phyloP scores from a whole-genome alignment of 305 asterid genomes.

The Euphrasia arctica region DNA sequence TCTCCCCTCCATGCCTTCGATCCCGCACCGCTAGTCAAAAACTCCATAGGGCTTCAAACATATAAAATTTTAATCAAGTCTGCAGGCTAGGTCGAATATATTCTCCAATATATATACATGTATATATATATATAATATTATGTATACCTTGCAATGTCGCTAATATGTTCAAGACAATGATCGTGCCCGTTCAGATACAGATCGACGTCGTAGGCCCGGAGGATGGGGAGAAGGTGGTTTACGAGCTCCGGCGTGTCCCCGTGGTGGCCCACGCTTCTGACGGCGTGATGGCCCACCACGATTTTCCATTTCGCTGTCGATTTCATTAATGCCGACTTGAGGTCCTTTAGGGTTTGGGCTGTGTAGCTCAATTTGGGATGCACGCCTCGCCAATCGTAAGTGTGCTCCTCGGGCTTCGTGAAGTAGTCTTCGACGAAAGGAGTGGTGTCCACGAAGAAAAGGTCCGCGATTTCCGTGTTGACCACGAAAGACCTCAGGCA shows the following conservation, averaged over 20 bases:
- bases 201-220: conserved; percentile 62
- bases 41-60: conserved; percentile 51
- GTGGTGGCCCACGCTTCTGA: conserved; percentile 79
- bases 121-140: too few species aligned
- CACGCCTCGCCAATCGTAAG: conserved; percentile 72
- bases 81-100: too few species aligned
- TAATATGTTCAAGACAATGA: conserved; percentile 70
- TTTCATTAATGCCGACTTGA: conserved; percentile 48
- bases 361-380: conserved; percentile 44
- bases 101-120: too few species aligned
- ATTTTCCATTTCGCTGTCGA: conserved; percentile 83
- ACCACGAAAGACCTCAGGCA: conserved; percentile 80
- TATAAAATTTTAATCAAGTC: too few species aligned
- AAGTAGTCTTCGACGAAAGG: conserved; percentile 66
- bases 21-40: conserved; percentile 83
- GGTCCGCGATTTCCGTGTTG: conserved; percentile 66
- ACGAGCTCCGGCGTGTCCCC: conserved; percentile 74
- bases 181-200: conserved; percentile 80
- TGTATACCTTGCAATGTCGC: conserved; percentile 48
- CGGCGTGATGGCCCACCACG: conserved; percentile 84
- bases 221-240: conserved; percentile 59
- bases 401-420: conserved; percentile 40
- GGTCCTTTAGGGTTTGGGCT: conserved; percentile 35
- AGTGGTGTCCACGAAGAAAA: conserved; percentile 73
- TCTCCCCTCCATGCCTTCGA: conserved; percentile 97